Conservation (phyloP, 164 flowering plant species). For the Macadamia tetraphylla region DNA sequence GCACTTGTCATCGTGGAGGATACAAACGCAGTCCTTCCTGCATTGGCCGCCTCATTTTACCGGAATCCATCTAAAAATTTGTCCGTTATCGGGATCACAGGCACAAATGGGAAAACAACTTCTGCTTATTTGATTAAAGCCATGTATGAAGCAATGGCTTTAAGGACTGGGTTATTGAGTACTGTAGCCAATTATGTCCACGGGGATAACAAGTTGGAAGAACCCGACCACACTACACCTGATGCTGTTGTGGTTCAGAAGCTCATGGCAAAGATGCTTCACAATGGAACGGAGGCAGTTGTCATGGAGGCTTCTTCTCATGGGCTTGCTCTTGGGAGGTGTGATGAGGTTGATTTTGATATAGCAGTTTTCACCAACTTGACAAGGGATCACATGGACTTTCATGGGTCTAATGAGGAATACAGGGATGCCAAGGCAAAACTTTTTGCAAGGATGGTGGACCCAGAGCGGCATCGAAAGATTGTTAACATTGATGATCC, state of each 20-base stretch:
- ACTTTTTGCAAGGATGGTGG: slow-evolving; percentile 77
- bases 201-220: slow-evolving; percentile 80
- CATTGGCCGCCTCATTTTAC: slow-evolving; percentile 77
- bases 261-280: slow-evolving; percentile 90
- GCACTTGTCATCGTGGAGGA: slow-evolving; percentile 95
- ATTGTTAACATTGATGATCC: slow-evolving; percentile 91
- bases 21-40: slow-evolving; percentile 64
- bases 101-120: slow-evolving; percentile 86
- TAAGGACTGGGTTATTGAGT: slow-evolving; percentile 88
- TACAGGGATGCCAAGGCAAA: slow-evolving; percentile 66
- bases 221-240: slow-evolving; percentile 39
- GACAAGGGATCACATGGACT: slow-evolving; percentile 63
- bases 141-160: slow-evolving; percentile 90
- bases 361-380: slow-evolving; percentile 85
- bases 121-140: slow-evolving; percentile 69
- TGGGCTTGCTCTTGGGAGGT: slow-evolving; percentile 62
- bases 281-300: slow-evolving; percentile 93
- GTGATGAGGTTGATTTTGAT: slow-evolving; percentile 85
- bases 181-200: slow-evolving; percentile 69
- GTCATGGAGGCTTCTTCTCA: slow-evolving; percentile 87
- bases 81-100: slow-evolving; percentile 90
- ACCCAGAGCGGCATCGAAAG: slow-evolving; percentile 78
- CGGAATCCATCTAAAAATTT: slow-evolving; percentile 66
- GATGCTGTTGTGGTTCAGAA: slow-evolving; percentile 88
- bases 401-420: slow-evolving; percentile 66